phyloP scores from a whole-genome alignment of 2,329 filamentous ascomycete genomes.

The Arthroderma sp. region DNA sequence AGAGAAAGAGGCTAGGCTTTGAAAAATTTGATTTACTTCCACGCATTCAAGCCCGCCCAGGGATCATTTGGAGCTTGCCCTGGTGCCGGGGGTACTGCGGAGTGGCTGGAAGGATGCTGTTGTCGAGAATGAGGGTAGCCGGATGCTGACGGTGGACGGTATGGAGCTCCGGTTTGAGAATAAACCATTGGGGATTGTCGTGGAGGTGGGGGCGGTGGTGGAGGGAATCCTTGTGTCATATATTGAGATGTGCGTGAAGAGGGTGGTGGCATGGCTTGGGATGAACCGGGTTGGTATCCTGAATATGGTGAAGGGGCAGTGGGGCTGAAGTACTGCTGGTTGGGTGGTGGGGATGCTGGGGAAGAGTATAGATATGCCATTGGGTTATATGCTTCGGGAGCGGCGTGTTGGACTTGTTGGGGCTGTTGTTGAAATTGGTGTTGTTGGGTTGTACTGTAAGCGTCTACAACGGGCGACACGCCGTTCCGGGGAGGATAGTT shows the following conservation, averaged over 20 bases:
- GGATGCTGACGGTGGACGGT: constrained; percentile 38
- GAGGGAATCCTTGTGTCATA: constrained; percentile 52
- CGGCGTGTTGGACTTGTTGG: constrained; percentile 17
- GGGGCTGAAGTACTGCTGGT: constrained; percentile 24
- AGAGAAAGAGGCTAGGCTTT: background rate
- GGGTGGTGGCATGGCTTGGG: constrained; percentile 14
- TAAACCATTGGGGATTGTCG: constrained; percentile 42
- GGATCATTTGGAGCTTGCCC: constrained; percentile 39
- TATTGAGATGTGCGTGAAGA: constrained; percentile 29
- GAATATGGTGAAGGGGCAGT: constrained; percentile 22
- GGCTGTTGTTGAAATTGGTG: constrained; percentile 19
- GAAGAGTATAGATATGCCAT: constrained; percentile 36
- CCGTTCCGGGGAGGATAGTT: constrained; percentile 2
- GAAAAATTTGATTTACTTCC: constrained; percentile 40
- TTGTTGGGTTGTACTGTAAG: constrained; percentile 17
- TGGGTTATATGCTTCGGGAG: constrained; percentile 36
- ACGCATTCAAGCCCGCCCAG: constrained; percentile 57
- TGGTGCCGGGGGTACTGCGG: constrained; percentile 10
- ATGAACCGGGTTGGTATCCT: constrained; percentile 21
- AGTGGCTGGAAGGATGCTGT: constrained; percentile 21
- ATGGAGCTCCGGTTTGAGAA: constrained; percentile 38
- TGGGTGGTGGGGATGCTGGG: constrained; percentile 31
- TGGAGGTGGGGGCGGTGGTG: constrained; percentile 54
- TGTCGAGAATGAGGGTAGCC: constrained; percentile 38
- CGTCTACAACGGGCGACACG: constrained; percentile 16